Evolutionary conservation across 1,139 yeast genomes (phyloP).

Genomic region (Nakaseomyces nivariensis): DNA sequence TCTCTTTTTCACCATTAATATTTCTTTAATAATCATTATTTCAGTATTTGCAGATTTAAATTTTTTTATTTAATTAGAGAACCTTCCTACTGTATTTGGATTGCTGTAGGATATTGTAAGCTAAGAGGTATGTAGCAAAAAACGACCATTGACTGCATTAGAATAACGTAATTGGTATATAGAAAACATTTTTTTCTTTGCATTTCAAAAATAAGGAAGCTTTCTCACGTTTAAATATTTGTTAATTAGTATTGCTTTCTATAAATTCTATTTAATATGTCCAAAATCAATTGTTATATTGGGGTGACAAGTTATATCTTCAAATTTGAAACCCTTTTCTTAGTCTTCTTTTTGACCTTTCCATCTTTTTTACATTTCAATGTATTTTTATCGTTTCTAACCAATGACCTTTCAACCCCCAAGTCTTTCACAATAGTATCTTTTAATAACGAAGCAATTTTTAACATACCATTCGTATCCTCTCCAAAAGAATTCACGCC

Average conservation of each 20-base stretch:
- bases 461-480: constrained; percentile 11
- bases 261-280: no score
- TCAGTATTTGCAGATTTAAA: no score
- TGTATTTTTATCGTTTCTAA: background rate
- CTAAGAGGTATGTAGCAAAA: no score
- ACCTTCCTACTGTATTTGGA: no score
- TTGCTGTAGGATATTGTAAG: no score
- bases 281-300: background rate
- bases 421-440: constrained; percentile 11
- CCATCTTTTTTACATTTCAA: background rate
- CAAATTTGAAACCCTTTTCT: background rate
- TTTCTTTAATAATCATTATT: background rate
- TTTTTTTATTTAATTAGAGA: no score
- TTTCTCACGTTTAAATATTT: no score
- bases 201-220: no score
- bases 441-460: constrained; percentile 13
- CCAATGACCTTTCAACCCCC: background rate
- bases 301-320: background rate
- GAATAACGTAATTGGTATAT: no score
- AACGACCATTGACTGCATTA: no score
- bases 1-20: background rate
- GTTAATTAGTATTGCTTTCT: no score
- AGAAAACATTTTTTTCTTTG: no score
- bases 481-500: constrained; percentile 16
- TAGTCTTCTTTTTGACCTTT: constrained; percentile 3